Evolutionary conservation across 768 basidiomycete genomes (phyloP).

Genomic region (Tylopilus cervinicoccineus): DNA sequence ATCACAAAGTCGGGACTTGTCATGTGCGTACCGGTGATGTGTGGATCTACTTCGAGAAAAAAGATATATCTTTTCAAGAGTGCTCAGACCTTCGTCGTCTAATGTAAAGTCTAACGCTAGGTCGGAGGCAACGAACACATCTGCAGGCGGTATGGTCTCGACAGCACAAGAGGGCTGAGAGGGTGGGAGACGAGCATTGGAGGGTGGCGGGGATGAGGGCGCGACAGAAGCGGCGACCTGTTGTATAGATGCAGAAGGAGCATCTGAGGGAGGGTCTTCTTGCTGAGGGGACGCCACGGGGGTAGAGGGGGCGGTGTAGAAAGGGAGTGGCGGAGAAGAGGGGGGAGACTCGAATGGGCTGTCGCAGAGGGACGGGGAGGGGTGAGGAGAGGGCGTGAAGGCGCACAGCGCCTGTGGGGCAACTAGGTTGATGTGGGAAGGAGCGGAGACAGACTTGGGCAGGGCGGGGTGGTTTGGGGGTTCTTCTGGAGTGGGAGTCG

Average conservation of each 20-base stretch:
- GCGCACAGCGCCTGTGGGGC: slow-evolving; percentile 31
- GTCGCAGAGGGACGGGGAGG: slow-evolving; percentile 34
- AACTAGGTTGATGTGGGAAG: slow-evolving; percentile 33
- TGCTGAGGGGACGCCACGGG: slow-evolving; percentile 39
- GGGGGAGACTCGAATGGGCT: slow-evolving; percentile 36
- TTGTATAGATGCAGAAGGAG: slow-evolving; percentile 17
- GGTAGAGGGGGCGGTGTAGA: slow-evolving; percentile 48
- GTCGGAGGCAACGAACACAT: slow-evolving; percentile 27
- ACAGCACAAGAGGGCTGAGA: slow-evolving; percentile 23
- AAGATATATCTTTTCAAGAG: slow-evolving; percentile 90
- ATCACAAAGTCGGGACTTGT: background rate
- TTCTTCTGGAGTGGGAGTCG: slow-evolving; percentile 16
- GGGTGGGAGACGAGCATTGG: slow-evolving; percentile 18
- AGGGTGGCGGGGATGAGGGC: slow-evolving; percentile 25
- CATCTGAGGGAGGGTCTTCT: slow-evolving; percentile 31
- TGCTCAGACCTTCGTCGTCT: slow-evolving; percentile 78
- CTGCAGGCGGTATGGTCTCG: slow-evolving; percentile 25
- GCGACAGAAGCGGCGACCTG: slow-evolving; percentile 15
- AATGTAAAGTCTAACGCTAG: slow-evolving; percentile 39
- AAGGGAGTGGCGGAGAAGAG: slow-evolving; percentile 37
- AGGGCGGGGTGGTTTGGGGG: slow-evolving; percentile 6
- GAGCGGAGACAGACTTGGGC: slow-evolving; percentile 21
- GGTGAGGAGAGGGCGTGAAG: slow-evolving; percentile 27
- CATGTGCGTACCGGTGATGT: slow-evolving; percentile 45
- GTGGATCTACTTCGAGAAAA: slow-evolving; percentile 74